Conservation (phyloP, 306 rosid species). For the Medicago ruthenica region DNA sequence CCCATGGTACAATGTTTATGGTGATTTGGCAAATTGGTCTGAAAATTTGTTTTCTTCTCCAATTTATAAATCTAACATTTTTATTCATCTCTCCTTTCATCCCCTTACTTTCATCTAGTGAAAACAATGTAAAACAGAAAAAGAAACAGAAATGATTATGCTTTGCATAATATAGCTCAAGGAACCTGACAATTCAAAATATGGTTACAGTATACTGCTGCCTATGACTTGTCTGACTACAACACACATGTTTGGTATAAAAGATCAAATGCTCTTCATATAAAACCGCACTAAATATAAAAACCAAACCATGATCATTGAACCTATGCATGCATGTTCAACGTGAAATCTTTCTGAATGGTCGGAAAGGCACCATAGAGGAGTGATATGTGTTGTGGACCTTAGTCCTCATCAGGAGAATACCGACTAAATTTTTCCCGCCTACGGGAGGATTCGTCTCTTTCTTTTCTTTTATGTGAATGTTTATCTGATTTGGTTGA, state of each 20-base stretch:
- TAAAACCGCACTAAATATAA: neutral
- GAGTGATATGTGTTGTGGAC: neutral
- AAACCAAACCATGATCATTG: neutral
- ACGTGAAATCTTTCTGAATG: neutral
- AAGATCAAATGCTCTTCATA: neutral
- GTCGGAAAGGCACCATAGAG: neutral
- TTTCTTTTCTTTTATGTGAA: constrained; percentile 53
- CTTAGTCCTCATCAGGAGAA: constrained; percentile 52
- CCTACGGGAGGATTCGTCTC: constrained; percentile 52
- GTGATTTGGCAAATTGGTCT: too few relatives aligned
- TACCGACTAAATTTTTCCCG: constrained; percentile 44
- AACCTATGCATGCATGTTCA: neutral
- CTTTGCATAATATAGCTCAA: neutral
- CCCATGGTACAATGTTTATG: too few relatives aligned
- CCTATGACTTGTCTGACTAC: neutral
- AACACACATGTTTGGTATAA: neutral
- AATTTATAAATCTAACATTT: too few relatives aligned
- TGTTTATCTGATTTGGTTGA: constrained; percentile 42
- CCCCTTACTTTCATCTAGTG: too few relatives aligned
- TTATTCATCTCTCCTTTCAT: too few relatives aligned
- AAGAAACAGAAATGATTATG: too few relatives aligned
- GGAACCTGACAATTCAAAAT: neutral
- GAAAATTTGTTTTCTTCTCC: too few relatives aligned
- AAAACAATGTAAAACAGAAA: too few relatives aligned
- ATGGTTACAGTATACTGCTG: neutral